phyloP scores from a whole-genome alignment of 192 early-diverging fungal genomes.

The Mortierella hygrophila region DNA sequence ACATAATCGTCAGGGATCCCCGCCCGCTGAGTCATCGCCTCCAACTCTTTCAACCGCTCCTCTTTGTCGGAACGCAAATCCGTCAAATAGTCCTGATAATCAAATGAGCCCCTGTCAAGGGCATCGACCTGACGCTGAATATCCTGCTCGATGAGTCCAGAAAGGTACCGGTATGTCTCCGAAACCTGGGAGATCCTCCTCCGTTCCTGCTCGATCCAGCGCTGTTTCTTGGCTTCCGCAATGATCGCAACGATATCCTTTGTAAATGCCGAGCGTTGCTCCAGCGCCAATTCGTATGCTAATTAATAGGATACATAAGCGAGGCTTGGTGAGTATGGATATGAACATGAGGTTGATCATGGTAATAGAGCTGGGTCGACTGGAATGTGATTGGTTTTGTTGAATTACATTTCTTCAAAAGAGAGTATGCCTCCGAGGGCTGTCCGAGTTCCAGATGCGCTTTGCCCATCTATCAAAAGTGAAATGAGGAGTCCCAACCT shows the following conservation, averaged over 20 bases:
- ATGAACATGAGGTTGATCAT: background rate
- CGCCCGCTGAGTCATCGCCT: slow-evolving; percentile 55
- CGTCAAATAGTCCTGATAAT: slow-evolving; percentile 25
- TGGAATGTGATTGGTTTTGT: background rate
- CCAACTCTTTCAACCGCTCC: slow-evolving; percentile 36
- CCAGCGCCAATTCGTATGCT: slow-evolving; percentile 75
- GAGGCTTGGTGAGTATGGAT: background rate
- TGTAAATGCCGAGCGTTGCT: slow-evolving; percentile 66
- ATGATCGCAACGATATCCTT: slow-evolving; percentile 75
- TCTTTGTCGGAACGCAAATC: slow-evolving; percentile 29
- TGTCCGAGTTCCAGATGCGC: slow-evolving; percentile 60
- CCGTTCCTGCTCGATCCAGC: slow-evolving; percentile 76
- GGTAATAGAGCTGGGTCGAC: background rate
- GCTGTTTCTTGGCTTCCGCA: slow-evolving; percentile 73
- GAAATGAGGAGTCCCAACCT: slow-evolving; percentile 3
- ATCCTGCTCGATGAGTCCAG: slow-evolving; percentile 71
- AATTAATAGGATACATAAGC: background rate
- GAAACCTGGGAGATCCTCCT: slow-evolving; percentile 66
- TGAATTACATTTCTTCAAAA: slow-evolving; percentile 57
- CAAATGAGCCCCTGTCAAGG: slow-evolving; percentile 18
- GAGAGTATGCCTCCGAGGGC: slow-evolving; percentile 59
- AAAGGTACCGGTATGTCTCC: slow-evolving; percentile 75
- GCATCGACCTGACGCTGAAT: slow-evolving; percentile 54
- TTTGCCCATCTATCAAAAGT: slow-evolving; percentile 35
- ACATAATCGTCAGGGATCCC: slow-evolving; percentile 50